These are phyloP conservation scores for Dryas drummondii DNA, from an alignment of 306 rosid genomes.

Conservation along the genomic window DNA sequence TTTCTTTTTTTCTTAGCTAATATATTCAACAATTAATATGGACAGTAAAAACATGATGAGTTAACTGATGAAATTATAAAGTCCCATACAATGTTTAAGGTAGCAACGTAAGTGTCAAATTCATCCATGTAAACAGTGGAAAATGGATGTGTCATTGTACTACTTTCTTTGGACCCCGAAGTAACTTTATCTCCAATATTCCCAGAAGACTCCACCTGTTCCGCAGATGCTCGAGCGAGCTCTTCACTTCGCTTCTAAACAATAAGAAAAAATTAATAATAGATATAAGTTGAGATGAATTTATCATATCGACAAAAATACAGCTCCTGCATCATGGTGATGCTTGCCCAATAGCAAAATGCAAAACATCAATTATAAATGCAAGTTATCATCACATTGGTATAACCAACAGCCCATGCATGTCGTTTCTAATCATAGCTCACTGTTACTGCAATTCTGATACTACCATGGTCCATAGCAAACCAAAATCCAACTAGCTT, in stretches of 20 bases:
- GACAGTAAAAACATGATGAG: neutral
- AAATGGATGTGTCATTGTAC: constrained; percentile 39
- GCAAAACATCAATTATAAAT: neutral
- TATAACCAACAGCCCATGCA: neutral
- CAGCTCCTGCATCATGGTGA: constrained; percentile 4
- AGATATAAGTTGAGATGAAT: constrained; percentile 20
- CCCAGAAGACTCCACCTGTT: constrained; percentile 57
- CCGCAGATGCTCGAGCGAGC: constrained; percentile 63
- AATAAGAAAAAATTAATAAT: constrained; percentile 23
- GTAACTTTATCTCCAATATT: constrained; percentile 58
- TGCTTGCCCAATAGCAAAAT: neutral
- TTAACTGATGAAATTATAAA: neutral
- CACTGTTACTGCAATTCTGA: neutral
- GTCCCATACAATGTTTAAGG: constrained; percentile 9
- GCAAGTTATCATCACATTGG: neutral
- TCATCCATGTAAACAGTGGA: constrained; percentile 70
- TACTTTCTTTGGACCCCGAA: constrained; percentile 69
- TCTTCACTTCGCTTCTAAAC: constrained; percentile 72
- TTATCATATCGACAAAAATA: neutral
- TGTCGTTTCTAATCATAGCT: neutral
- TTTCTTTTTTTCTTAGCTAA: neutral
- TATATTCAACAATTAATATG: neutral
- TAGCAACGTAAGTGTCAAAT: constrained; percentile 72
- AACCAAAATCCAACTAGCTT: neutral
- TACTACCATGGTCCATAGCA: neutral